Conservation (phyloP, 73 alveolate genomes). For the Durusdinium trenchii region DNA sequence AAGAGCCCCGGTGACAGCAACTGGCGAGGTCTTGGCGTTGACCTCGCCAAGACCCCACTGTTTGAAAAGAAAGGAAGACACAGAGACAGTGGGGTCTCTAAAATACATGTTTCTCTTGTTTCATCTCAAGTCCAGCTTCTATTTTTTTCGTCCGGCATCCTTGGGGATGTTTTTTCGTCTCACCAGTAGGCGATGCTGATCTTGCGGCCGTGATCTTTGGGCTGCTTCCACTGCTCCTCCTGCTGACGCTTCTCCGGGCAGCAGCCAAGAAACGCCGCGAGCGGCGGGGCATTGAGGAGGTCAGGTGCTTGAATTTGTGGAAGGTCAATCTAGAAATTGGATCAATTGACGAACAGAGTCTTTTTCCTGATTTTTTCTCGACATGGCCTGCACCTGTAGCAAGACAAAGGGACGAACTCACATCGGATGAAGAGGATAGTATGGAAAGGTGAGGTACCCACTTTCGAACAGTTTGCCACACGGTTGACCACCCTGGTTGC, state of each 20-base stretch:
- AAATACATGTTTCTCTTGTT: too few relatives aligned
- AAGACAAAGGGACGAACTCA: neutral
- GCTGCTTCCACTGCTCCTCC: neutral
- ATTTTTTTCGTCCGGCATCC: too few relatives aligned
- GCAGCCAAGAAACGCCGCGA: constrained; percentile 32
- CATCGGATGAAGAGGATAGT: neutral
- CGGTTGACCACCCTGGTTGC: neutral
- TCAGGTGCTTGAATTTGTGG: neutral
- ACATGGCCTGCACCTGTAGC: neutral
- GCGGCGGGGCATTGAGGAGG: constrained; percentile 20
- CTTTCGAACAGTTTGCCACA: neutral
- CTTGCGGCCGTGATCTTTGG: too few relatives aligned
- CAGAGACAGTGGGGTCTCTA: too few relatives aligned
- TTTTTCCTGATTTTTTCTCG: neutral
- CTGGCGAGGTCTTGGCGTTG: too few relatives aligned
- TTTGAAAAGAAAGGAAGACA: too few relatives aligned
- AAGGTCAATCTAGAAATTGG: neutral
- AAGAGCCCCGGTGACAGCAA: too few relatives aligned
- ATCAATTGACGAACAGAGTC: neutral
- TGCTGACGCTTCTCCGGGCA: neutral
- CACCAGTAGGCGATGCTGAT: too few relatives aligned
- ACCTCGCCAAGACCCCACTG: too few relatives aligned
- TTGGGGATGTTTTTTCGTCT: too few relatives aligned
- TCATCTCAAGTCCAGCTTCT: too few relatives aligned
- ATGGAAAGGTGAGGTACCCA: neutral